Conservation (phyloP, 306 rosid species). For the Senna siamea region DNA sequence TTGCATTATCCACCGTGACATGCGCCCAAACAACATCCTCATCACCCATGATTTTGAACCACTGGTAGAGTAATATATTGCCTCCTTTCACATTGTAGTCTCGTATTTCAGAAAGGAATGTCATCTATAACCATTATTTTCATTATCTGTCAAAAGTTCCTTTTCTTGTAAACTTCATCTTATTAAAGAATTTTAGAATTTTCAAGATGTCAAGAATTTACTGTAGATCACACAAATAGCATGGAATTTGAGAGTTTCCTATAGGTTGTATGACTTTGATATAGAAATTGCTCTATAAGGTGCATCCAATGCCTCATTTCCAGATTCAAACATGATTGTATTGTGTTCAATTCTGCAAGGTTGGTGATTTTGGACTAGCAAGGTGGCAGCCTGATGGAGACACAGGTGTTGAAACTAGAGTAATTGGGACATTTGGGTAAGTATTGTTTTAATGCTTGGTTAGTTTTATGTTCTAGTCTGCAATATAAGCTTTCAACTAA, state of each 20-base stretch:
- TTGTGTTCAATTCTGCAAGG: conserved; percentile 56
- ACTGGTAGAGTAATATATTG: conserved; percentile 54
- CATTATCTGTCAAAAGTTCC: not conserved
- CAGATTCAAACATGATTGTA: conserved; percentile 12
- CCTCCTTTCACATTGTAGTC: not conserved
- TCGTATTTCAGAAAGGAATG: conserved; percentile 5
- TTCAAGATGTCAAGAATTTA: not conserved
- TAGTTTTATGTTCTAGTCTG: not conserved
- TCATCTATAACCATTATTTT: conserved; percentile 16
- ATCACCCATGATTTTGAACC: conserved; percentile 99
- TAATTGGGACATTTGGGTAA: conserved; percentile 98
- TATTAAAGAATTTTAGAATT: not conserved
- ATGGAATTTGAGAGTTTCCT: conserved; percentile 22
- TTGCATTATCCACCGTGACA: conserved; percentile 98
- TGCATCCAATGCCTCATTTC: conserved; percentile 36
- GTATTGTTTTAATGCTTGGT: conserved; percentile 20
- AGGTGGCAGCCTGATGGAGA: conserved; percentile 99
- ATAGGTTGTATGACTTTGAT: not conserved
- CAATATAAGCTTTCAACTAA: conserved; percentile 30
- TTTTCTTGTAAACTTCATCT: not conserved
- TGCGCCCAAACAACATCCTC: conserved; percentile 99
- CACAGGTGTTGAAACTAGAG: conserved; percentile 92
- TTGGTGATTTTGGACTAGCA: conserved; percentile 98
- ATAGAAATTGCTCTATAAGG: conserved; percentile 17
- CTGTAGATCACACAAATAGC: not conserved